Evolutionary conservation across 208 protist species (phyloP).

Genomic region (Angomonas ambiguus): DNA sequence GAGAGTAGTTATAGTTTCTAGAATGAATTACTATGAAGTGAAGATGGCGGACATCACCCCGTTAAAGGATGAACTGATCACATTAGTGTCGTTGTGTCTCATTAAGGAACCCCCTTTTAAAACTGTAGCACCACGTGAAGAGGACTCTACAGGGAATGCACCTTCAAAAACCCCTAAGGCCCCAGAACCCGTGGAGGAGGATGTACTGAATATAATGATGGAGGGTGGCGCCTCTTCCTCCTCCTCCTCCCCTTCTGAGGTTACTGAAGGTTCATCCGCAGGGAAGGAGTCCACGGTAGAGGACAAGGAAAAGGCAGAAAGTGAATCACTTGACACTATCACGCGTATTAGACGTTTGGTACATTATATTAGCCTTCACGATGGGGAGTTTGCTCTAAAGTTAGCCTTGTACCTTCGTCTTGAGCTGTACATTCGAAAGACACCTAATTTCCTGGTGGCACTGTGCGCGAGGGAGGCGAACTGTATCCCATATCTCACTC

Average conservation of each 20-base stretch:
- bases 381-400: constrained; percentile 91
- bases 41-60: constrained; percentile 24
- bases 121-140: not conserved
- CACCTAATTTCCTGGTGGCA: constrained; percentile 87
- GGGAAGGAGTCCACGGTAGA: not conserved
- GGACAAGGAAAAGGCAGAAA: not conserved
- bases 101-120: constrained; percentile 75
- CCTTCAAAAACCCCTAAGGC: too few species aligned
- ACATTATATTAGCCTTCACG: constrained; percentile 46
- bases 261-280: too few species aligned
- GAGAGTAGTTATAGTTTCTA: too few species aligned
- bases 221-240: too few species aligned
- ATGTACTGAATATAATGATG: too few species aligned
- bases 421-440: constrained; percentile 89
- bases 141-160: too few species aligned
- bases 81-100: constrained; percentile 67
- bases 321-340: constrained; percentile 17
- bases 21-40: constrained; percentile 17
- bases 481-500: constrained; percentile 77
- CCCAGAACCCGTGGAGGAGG: too few species aligned
- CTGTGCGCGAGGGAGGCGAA: constrained; percentile 67
- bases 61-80: constrained; percentile 80
- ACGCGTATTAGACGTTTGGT: constrained; percentile 46
- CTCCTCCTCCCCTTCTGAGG: not conserved
- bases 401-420: constrained; percentile 88